Evolutionary conservation across 495 filamentous ascomycete genomes (phyloP).

Genomic region (Bacidia gigantensis): DNA sequence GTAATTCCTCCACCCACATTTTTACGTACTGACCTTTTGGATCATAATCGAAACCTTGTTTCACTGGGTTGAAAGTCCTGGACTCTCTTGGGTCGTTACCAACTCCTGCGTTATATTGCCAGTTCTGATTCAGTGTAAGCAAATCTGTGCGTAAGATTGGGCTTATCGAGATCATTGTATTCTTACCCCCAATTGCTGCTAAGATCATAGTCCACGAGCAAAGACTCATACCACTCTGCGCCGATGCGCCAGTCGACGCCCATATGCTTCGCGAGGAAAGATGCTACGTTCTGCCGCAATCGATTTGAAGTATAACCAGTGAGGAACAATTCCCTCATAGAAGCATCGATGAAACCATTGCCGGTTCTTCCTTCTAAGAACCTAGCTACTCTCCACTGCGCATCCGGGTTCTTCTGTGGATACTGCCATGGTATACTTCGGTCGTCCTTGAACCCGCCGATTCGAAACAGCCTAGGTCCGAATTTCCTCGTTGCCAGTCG

Average conservation of each 20-base stretch:
- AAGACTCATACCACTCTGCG: conserved; percentile 63
- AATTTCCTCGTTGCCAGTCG: conserved; percentile 54
- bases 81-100: conserved; percentile 57
- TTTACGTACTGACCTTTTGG: conserved; percentile 48
- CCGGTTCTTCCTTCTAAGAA: conserved; percentile 51
- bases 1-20: conserved; percentile 50
- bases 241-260: conserved; percentile 64
- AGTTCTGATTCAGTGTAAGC: no score
- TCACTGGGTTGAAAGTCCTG: conserved; percentile 53
- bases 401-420: conserved; percentile 9
- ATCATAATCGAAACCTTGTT: conserved; percentile 54
- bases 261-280: conserved; percentile 55
- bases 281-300: conserved; percentile 56
- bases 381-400: conserved; percentile 27
- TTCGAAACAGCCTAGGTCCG: conserved; percentile 40
- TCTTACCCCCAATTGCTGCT: conserved; percentile 46
- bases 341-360: conserved; percentile 56
- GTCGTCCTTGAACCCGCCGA: conserved; percentile 43
- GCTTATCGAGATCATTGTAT: neutral
- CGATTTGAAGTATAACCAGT: conserved; percentile 64
- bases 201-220: conserved; percentile 58
- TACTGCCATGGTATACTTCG: conserved; percentile 20
- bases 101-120: conserved; percentile 62
- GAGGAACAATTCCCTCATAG: conserved; percentile 50
- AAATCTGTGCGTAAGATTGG: no score